Evolutionary conservation across 2,329 filamentous ascomycete species (phyloP).

Genomic region (Neocatenulostroma microsporum): DNA sequence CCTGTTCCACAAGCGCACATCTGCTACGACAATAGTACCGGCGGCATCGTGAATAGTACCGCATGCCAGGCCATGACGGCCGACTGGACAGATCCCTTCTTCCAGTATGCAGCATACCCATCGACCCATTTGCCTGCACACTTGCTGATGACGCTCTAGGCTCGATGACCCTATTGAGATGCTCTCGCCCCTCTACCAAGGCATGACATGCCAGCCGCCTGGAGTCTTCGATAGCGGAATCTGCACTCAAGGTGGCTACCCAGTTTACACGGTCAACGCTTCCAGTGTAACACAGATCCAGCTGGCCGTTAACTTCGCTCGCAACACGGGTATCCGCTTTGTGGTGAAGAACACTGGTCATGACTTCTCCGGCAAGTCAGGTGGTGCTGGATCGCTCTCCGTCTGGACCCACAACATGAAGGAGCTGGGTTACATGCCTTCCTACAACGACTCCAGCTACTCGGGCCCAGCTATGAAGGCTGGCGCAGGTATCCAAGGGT

Average conservation of each 20-base stretch:
- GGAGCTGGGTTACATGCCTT: slow-evolving; percentile 9
- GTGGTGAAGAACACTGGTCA: slow-evolving; percentile 21
- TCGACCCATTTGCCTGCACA: background rate
- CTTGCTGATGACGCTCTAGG: background rate
- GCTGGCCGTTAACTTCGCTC: slow-evolving; percentile 16
- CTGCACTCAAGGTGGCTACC: slow-evolving; percentile 14
- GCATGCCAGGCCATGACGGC: slow-evolving; percentile 8
- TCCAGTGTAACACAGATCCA: slow-evolving; percentile 11
- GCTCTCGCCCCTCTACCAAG: slow-evolving; percentile 9
- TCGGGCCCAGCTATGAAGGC: slow-evolving; percentile 14
- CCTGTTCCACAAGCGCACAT: slow-evolving; percentile 7
- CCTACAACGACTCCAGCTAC: slow-evolving; percentile 9
- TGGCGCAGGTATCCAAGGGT: slow-evolving; percentile 14
- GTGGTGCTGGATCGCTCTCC: slow-evolving; percentile 14
- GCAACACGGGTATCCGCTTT: slow-evolving; percentile 14
- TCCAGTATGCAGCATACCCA: too few relatives aligned
- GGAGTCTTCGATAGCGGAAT: slow-evolving; percentile 2
- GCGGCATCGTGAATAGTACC: slow-evolving; percentile 1
- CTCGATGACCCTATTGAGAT: slow-evolving; percentile 11
- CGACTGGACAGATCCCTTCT: slow-evolving; percentile 10
- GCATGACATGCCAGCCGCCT: slow-evolving; percentile 10
- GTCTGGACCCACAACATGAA: slow-evolving; percentile 19
- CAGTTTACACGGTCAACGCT: slow-evolving; percentile 13
- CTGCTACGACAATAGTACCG: slow-evolving; percentile 10
- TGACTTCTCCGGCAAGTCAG: slow-evolving; percentile 16